Base-by-base conservation (phyloP, 2,329 filamentous ascomycete genomes). In the Lanzia echinophila region DNA sequence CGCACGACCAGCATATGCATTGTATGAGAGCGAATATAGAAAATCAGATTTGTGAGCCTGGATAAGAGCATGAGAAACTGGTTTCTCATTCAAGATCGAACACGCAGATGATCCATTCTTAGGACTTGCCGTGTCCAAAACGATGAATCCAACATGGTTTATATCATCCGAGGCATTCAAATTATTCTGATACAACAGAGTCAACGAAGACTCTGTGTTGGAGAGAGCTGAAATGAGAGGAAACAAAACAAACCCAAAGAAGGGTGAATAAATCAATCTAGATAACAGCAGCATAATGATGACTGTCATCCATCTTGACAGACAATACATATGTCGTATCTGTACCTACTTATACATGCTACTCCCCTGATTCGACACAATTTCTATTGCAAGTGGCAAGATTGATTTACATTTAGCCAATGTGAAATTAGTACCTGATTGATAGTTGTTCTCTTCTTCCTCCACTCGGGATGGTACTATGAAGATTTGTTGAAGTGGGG, bases 151-250 rank as follows among this genome's bases (percentile, higher is more conserved):
- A 17, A 76, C 67, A 60, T 79, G 77, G 57, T 79, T 79, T 24
- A 63, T 67, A 64, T 79, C 75, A 56, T 81, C 77, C 0, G 75
- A 74, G 7, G 67, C 69, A 60, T 81, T 81, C 22, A 79, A 67
- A 39, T 79, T 79, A 65, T 79, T 80, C 60, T 79, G 76, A 56
- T 75, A 79, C 8, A 79, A 62, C 6, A 79, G 66, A 0, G 75
- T 77, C 50, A 79, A 61, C 1, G 75, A 78, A 1, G 71, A 74
- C 22, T 70, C 60, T 11, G 67, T 58, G 55, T 74, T 75, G 17
- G 57, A 60, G 15, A 58, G 32, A 24, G 51, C 39, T 19, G 49
- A 33, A 10, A 38, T n/a, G 10, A 32, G 10, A 2, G 17, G 12
- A n/a, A 52, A 11, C 5, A 46, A 2, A 10, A 52, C 3, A 10